phyloP scores from a whole-genome alignment of 176 grass and related monocot genomes.

The Juncus effusus region DNA sequence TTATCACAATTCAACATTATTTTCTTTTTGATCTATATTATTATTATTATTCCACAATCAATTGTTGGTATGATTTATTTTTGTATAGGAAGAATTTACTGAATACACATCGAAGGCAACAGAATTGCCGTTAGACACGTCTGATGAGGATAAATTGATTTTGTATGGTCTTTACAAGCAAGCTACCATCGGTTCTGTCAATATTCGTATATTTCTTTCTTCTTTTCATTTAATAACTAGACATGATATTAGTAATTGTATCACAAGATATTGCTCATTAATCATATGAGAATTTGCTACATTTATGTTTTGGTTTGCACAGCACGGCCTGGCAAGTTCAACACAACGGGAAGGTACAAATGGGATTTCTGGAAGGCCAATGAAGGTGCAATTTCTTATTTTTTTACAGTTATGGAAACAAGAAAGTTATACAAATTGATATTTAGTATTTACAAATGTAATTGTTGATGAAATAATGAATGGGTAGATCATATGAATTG shows the following conservation, averaged over 20 bases:
- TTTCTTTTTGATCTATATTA: neutral
- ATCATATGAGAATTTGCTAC: neutral
- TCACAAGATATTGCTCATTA: no score
- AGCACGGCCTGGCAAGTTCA: conserved; percentile 63
- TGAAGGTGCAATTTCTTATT: conserved; percentile 40
- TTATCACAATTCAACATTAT: neutral
- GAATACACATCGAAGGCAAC: conserved; percentile 60
- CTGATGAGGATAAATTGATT: conserved; percentile 52
- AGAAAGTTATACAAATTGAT: no score
- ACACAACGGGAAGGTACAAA: conserved; percentile 52
- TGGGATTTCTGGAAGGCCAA: conserved; percentile 85
- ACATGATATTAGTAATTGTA: neutral
- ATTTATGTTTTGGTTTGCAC: conserved; percentile 17
- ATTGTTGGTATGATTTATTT: no score
- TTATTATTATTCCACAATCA: no score
- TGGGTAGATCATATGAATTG: no score
- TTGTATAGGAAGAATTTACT: conserved; percentile 64
- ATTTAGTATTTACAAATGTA: no score
- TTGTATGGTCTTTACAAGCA: conserved; percentile 85
- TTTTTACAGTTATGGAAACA: no score
- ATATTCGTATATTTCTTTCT: conserved; percentile 45
- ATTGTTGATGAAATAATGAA: no score
- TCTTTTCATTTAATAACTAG: neutral
- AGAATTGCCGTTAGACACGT: conserved; percentile 40
- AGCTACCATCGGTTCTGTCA: conserved; percentile 60